Base-by-base conservation (phyloP, 768 basidiomycete genomes). In the Panaeolus cyanescens region DNA sequence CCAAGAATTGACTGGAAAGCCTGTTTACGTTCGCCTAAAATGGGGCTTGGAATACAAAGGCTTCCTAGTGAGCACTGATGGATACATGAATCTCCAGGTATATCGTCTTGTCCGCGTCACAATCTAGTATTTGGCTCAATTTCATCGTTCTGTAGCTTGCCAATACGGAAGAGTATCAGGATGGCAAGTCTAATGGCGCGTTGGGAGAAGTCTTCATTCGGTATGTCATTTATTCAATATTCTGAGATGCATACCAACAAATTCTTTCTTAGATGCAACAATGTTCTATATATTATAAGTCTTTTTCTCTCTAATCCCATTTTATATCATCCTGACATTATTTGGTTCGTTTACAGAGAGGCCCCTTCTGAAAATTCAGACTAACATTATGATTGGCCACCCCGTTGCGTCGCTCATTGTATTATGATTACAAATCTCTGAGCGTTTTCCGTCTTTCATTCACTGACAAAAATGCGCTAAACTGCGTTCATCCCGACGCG, bases 41-140 rank as follows among this genome's bases (percentile, higher is more conserved):
- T 99, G 97, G 97, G 97, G 97, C 63, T 83, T 98, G 55, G 95
- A 99, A 72, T 99, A 99, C 84, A 97, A 95, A 80, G 97, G 97
- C 40, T 99, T 97, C 80, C 85, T 99, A 64, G 97, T 99, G 66
- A 96, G 93, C 70, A 98, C 97, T 6, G 97, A 99, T 76, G 94
- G 94, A 12, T 99, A 97, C 80, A 99, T 99, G 97, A 99, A 99
- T 75, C 86, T 99, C 53, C 97, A 99, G 83, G 96, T 93, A 68
- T 62, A 80, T 73, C 61, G 32, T 55, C 58, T 10, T 19, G 7
- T 56, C 36, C 25, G 4, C 36, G 55, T 31, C 12, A 32, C 37
- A n/a, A 42, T 33, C 28, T 36, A 15, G 20, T 56, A 10, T 36
- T 55, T 34, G 33, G 25, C 55, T 57, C 30, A 58, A 59, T 56